Evolutionary conservation across 805 yeast species (phyloP).

Genomic region (Metschnikowia anglica): DNA sequence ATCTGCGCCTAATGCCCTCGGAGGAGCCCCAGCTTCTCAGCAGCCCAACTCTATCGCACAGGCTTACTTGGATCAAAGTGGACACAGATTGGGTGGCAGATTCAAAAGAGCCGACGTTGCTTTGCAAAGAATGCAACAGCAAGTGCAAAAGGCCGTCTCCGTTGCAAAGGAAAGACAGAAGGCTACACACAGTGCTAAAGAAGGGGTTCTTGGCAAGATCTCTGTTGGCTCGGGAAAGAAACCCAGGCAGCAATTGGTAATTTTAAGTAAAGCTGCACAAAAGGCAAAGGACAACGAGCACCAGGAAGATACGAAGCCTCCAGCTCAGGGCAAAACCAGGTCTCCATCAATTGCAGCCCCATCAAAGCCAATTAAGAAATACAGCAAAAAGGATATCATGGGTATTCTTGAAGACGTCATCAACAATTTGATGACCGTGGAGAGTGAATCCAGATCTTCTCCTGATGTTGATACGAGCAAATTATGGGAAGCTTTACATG

Average conservation of each 20-base stretch:
- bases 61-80: conserved; percentile 87
- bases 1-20: conserved; percentile 15
- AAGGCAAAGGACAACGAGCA: conserved; percentile 31
- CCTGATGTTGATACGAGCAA: conserved; percentile 37
- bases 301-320: conserved; percentile 8
- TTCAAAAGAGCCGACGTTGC: conserved; percentile 85
- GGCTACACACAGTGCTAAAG: conserved; percentile 61
- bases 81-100: conserved; percentile 86
- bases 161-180: conserved; percentile 89
- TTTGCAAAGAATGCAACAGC: conserved; percentile 96
- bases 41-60: conserved; percentile 83
- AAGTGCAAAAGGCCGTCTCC: conserved; percentile 92
- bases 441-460: conserved; percentile 51
- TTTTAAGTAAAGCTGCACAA: conserved; percentile 52
- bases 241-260: conserved; percentile 82
- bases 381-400: conserved; percentile 48
- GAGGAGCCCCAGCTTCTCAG: conserved; percentile 35
- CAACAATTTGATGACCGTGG: conserved; percentile 72
- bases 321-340: conserved; percentile 27
- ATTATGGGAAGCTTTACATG: conserved; percentile 77
- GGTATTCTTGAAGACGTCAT: conserved; percentile 76
- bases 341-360: conserved; percentile 35
- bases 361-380: conserved; percentile 31
- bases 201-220: conserved; percentile 89
- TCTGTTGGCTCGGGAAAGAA: conserved; percentile 75